phyloP scores from a whole-genome alignment of 2,329 filamentous ascomycete species.

The Colletotrichum incanum region DNA sequence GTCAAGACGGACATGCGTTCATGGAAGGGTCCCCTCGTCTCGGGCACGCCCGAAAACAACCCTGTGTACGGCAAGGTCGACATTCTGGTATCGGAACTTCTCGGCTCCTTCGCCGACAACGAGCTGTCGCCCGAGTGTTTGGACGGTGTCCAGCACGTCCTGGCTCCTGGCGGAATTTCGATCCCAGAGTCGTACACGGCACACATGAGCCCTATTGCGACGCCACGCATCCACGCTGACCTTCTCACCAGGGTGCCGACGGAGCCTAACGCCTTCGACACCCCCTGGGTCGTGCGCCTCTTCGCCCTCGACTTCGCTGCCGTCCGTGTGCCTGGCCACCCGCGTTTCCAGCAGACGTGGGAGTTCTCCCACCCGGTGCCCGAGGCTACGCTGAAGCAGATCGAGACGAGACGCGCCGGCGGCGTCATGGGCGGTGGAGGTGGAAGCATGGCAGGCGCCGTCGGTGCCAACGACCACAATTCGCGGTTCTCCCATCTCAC shows the following conservation, averaged over 20 bases:
- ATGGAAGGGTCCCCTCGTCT: conserved; percentile 85
- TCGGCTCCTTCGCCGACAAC: conserved; percentile 97
- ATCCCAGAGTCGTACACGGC: conserved; percentile 96
- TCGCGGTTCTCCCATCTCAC: conserved; percentile 82
- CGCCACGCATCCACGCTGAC: conserved; percentile 88
- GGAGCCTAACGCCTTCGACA: conserved; percentile 85
- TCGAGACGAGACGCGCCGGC: conserved; percentile 73
- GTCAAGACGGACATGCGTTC: conserved; percentile 98
- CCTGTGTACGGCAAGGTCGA: conserved; percentile 80
- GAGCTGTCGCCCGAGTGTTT: conserved; percentile 97
- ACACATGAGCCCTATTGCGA: conserved; percentile 91
- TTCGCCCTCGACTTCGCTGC: conserved; percentile 90
- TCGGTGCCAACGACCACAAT: conserved; percentile 93
- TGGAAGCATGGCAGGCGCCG: conserved; percentile 81
- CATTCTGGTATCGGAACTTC: conserved; percentile 92
- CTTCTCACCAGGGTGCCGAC: conserved; percentile 74
- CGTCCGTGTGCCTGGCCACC: conserved; percentile 66
- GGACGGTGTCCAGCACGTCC: conserved; percentile 92
- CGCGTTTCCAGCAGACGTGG: conserved; percentile 83
- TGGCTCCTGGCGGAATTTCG: conserved; percentile 88
- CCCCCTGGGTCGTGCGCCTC: conserved; percentile 94
- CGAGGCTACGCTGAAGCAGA: conserved; percentile 67
- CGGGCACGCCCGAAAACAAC: conserved; percentile 58
- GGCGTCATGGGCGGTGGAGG: conserved; percentile 77
- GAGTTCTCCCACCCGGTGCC: conserved; percentile 85